phyloP scores from a whole-genome alignment of 75 land plant genomes.

The Larix kaempferi region DNA sequence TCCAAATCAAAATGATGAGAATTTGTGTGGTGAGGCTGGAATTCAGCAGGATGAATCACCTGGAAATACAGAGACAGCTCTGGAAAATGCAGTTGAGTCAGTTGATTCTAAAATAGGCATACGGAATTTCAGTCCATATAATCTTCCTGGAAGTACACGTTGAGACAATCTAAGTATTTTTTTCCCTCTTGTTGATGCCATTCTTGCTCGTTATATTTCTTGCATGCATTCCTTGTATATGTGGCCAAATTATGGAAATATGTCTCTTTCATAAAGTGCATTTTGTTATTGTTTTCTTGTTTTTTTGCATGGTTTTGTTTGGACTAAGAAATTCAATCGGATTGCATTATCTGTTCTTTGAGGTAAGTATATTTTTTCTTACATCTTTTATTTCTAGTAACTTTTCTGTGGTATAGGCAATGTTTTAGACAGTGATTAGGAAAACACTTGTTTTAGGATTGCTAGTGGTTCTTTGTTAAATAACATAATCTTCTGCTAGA shows the following conservation, averaged over 20 bases:
- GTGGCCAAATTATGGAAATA: not conserved
- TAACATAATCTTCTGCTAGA: not conserved
- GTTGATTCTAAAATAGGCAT: conserved; percentile 1
- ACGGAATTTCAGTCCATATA: conserved; percentile 13
- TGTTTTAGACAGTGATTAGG: not conserved
- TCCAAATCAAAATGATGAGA: not conserved
- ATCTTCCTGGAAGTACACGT: conserved; percentile 14
- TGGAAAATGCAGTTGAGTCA: conserved; percentile 7
- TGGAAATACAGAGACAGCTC: conserved; percentile 4
- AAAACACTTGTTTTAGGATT: not conserved
- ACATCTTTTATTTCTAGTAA: not conserved
- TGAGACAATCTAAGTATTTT: conserved; percentile 12
- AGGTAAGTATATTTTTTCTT: not conserved
- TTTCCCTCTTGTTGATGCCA: not conserved
- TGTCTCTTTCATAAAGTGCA: conserved; percentile 3
- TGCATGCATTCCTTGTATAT: not conserved
- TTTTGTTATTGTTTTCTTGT: not conserved
- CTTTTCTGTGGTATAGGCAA: not conserved
- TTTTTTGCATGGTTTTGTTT: not conserved
- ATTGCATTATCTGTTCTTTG: not conserved
- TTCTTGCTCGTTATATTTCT: not conserved
- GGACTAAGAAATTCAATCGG: not conserved
- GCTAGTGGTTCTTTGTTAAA: not conserved
- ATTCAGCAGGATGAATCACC: conserved; percentile 6
- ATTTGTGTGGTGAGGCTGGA: not conserved